Conservation (phyloP, 1,284 basidiomycete genomes). For the Coriolopsis trogii region DNA sequence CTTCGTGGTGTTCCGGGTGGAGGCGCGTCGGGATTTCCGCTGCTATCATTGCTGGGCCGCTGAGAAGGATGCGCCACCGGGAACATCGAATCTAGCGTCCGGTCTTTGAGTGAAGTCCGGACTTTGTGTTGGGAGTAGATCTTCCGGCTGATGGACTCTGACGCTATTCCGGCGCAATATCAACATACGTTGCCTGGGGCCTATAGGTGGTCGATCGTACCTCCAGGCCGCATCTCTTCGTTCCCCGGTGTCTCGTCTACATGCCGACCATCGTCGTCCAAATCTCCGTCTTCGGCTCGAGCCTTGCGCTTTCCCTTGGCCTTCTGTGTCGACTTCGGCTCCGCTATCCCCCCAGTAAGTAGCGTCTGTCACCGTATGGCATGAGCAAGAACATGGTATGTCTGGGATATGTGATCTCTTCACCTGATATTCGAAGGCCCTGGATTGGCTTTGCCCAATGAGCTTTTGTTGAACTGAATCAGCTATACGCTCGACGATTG, state of each 20-base stretch:
- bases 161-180: not conserved
- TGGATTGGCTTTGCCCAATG: conserved; percentile 67
- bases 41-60: conserved; percentile 15
- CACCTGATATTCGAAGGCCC: conserved; percentile 86
- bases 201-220: not conserved
- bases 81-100: conserved; percentile 95
- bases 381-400: not conserved
- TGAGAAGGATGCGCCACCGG: conserved; percentile 59
- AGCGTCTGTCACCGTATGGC: conserved; percentile 50
- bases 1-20: too few species aligned
- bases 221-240: not conserved
- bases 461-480: conserved; percentile 70
- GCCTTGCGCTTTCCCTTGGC: conserved; percentile 46
- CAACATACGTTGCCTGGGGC: not conserved
- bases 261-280: conserved; percentile 24
- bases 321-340: conserved; percentile 43
- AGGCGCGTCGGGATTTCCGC: too few species aligned
- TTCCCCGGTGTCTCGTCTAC: not conserved
- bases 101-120: conserved; percentile 84
- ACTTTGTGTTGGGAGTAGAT: conserved; percentile 88
- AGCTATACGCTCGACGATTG: conserved; percentile 83
- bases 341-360: conserved; percentile 53
- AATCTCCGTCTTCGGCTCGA: conserved; percentile 38
- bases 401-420: not conserved
- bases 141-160: conserved; percentile 34